phyloP scores from a whole-genome alignment of 2,329 filamentous ascomycete genomes.

The Alternaria hordeiaustralica region DNA sequence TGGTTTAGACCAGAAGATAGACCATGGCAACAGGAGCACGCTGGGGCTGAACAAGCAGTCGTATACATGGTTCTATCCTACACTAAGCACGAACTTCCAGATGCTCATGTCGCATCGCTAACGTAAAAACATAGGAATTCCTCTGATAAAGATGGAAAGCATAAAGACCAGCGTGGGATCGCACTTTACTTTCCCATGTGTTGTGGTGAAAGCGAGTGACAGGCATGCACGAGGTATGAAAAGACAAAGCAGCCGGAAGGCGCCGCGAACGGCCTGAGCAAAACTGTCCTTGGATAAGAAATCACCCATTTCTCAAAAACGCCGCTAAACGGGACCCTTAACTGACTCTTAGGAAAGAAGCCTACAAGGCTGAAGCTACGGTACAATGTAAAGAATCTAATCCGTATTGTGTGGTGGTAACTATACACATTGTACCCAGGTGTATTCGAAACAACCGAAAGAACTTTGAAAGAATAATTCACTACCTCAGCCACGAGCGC shows the following conservation, averaged over 20 bases:
- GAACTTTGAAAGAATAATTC: not conserved
- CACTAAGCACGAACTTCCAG: not conserved
- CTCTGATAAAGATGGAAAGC: not conserved
- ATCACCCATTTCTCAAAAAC: conserved; percentile 2
- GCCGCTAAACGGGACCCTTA: not conserved
- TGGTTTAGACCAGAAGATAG: not conserved
- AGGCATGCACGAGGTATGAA: not conserved
- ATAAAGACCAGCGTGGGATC: not conserved
- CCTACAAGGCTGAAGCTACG: not conserved
- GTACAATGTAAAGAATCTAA: not conserved
- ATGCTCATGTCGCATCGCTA: not conserved
- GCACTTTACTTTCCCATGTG: not conserved
- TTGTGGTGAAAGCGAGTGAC: not conserved
- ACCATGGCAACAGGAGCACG: not conserved
- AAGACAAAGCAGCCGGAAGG: not conserved
- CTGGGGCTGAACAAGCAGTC: not conserved
- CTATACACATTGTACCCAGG: not conserved
- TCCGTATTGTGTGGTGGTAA: not conserved
- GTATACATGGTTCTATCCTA: conserved; percentile 1
- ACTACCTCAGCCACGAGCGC: conserved; percentile 18
- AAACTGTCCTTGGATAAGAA: not conserved
- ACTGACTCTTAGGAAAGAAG: not conserved
- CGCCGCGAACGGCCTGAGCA: not conserved
- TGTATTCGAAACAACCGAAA: not conserved
- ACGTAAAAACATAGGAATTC: not conserved